These are phyloP conservation scores for Starmerella apis DNA, from an alignment of 805 yeast species.

Conservation along the genomic window DNA sequence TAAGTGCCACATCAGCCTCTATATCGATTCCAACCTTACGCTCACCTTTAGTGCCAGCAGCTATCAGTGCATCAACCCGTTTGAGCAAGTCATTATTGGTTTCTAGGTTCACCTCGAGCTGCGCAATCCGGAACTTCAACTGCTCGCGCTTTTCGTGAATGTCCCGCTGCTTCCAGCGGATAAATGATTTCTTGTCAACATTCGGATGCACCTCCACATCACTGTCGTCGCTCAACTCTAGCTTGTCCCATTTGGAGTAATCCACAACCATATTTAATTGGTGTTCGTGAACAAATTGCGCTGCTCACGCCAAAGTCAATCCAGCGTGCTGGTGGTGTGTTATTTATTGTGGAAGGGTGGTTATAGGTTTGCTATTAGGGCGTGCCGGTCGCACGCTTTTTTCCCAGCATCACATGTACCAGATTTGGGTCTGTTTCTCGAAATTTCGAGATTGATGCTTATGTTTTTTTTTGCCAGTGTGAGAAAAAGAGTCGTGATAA, in stretches of 20 bases:
- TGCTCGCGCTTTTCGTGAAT: constrained; percentile 86
- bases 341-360: background rate
- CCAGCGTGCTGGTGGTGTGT: background rate
- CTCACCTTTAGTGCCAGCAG: constrained; percentile 32
- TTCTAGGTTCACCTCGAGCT: constrained; percentile 62
- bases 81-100: constrained; percentile 69
- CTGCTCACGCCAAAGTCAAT: background rate
- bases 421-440: background rate
- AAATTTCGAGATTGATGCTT: background rate
- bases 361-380: background rate
- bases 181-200: constrained; percentile 86
- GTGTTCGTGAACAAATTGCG: too few relatives aligned
- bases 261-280: constrained; percentile 62
- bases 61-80: constrained; percentile 57
- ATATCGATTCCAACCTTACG: constrained; percentile 25
- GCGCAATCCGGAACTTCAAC: constrained; percentile 65
- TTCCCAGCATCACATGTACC: too few relatives aligned
- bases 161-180: constrained; percentile 93
- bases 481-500: too few relatives aligned
- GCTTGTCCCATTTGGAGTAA: constrained; percentile 95
- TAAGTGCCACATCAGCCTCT: constrained; percentile 24
- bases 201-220: constrained; percentile 97
- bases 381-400: too few relatives aligned
- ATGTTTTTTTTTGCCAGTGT: background rate
- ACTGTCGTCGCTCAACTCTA: constrained; percentile 92